Evolutionary conservation across 495 filamentous ascomycete genomes (phyloP), one percentile per base, ranked within the genome.

Genomic region (Corynascus novoguineensis): DNA sequence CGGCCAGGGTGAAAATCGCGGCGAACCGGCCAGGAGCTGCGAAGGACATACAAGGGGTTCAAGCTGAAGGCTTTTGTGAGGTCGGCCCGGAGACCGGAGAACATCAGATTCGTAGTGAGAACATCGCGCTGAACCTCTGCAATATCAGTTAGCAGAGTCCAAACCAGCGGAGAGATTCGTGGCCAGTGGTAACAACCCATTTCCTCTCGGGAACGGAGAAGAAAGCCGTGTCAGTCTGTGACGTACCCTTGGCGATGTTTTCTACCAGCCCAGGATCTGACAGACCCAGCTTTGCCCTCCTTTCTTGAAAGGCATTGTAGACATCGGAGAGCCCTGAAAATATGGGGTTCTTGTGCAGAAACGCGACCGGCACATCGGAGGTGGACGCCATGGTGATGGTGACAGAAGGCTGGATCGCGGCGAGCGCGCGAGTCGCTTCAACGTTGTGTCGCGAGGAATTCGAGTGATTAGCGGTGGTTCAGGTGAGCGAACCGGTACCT

Each of bases 41-140:
- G 34, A 57, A 34, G 2, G 34, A 68, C 67, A 40, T 64, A 70
- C 65, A 97, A 76, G 45, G 93, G 95, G 60, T 84, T 81, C 67
- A 96, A 81, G 78, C 89, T 89, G 75, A 97, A 92, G 63, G 88
- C 86, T 81, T 97, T 99, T 60, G 87, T 96, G 66, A 97, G 74
- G 72, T 99, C 95, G 66, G 93, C 95, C 60, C 90, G 87, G 68
- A 99, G 81, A 55, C 95, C 95, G 19, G 88, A 81, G 80, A 97
- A 97, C 83, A 92, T 93, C 68, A 89, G 87, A 75, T 96, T 96
- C 71, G 84, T 90, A 61, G 96, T 83, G 70, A 97, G 84, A 45
- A 96, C 92, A 78, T 96, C 91, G 68, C 90, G 90, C 75, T 93
- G 84, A 42, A 96, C 90, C 80, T 99, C 93, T 70, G 56, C 51